Evolutionary conservation across 2,329 filamentous ascomycete genomes (phyloP).

Genomic region (Nectriaceae sp.): DNA sequence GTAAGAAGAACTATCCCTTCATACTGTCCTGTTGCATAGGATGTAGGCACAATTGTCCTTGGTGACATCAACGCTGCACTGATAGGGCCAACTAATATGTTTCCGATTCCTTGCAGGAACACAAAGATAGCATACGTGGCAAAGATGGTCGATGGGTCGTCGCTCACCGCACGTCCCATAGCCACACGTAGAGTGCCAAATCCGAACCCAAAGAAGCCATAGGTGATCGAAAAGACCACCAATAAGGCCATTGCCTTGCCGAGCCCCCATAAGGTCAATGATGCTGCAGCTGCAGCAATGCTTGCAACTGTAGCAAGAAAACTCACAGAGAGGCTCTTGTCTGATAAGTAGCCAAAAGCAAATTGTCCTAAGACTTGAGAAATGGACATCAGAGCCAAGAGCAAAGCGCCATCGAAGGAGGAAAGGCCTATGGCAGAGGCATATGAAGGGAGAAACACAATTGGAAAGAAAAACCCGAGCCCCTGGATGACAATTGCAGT

Average conservation of each 20-base stretch:
- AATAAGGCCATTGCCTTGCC: neutral
- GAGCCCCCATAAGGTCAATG: neutral
- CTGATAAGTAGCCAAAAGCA: neutral
- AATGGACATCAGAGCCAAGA: neutral
- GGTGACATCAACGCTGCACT: slow-evolving; percentile 26
- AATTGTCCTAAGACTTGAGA: neutral
- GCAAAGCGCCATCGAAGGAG: neutral
- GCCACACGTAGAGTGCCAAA: slow-evolving; percentile 19
- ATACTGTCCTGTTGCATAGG: slow-evolving; percentile 16
- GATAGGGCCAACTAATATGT: slow-evolving; percentile 32
- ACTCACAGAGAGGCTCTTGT: neutral
- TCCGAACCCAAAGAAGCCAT: slow-evolving; percentile 7
- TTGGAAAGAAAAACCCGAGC: neutral
- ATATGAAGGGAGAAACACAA: neutral
- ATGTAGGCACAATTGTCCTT: slow-evolving; percentile 24
- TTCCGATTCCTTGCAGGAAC: slow-evolving; percentile 34
- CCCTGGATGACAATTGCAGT: neutral
- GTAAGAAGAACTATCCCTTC: slow-evolving; percentile 15
- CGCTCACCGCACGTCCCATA: slow-evolving; percentile 33
- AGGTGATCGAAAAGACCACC: neutral
- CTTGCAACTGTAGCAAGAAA: neutral
- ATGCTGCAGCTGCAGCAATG: neutral
- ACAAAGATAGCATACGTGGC: slow-evolving; percentile 30
- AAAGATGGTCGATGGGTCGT: slow-evolving; percentile 28
- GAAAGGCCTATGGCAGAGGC: neutral